Evolutionary conservation across 139 green algal genomes (phyloP), one percentile per base, ranked within the genome.

Genomic region (Axilococcus clingmanii): DNA sequence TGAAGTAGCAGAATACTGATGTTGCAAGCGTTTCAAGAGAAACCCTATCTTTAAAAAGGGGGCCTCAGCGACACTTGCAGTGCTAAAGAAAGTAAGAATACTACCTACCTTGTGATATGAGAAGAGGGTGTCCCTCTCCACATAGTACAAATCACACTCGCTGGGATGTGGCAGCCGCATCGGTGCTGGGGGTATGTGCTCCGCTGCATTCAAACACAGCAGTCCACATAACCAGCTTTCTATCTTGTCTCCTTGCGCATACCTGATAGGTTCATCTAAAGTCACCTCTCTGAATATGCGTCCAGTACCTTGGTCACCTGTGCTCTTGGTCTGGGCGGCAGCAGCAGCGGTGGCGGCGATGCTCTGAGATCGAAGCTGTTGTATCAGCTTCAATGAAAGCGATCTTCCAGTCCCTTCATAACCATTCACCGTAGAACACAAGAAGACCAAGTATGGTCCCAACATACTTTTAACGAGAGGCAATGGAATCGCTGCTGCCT

Each of bases 41-140:
- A 29, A 30, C 9, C 9, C 43, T 51, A 30, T 11, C 7, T 35
- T 34, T 8, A 34, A 6, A 7, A 28, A 19, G 45, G 20, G 14
- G 40, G 14, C 31, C 35, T 9, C 11, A 16, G 4, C 20, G 23
- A 31, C 32, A 45, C 50, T 38, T 9, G 17, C 15, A 12, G 24
- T 31, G 5, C 16, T 23, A 30, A 30, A 55, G 34, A 33, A 23
- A 40, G 12, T 40, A 25, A 24, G 45, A 40, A 31, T 76, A 77
- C 57, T n/a, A n/a, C n/a, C n/a, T n/a, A n/a, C n/a, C n/a, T 88
- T 85, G 79, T 98, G 91, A 58, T 81, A 91, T 19, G 72, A 89
- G 75, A 99, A 99, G 3, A 99, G 85, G 7, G 91, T 97, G 78
- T 96, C 89, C 0, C 90, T 66, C 51, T 95, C 77, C 24, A 99